Base-by-base conservation (phyloP, 768 basidiomycete species). In the Lactarius hengduanensis region DNA sequence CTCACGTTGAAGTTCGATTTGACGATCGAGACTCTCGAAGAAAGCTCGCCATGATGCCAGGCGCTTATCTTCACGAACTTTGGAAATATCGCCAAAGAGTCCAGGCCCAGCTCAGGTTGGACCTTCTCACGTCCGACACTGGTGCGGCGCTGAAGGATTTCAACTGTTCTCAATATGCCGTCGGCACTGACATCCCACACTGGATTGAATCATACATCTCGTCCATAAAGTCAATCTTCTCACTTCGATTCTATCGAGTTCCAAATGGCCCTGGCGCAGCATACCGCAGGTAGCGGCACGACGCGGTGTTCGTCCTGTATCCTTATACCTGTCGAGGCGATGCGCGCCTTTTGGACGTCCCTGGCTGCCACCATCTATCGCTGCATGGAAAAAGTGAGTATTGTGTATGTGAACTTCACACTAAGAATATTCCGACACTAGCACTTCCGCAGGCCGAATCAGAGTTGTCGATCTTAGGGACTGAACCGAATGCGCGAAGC, bases 51-150 rank as follows among this genome's bases (percentile, higher is more conserved):
- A 10, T 9, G 0, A 62, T 58, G n/a, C 36, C 56, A 2, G 55
- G 60, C 1, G 43, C 16, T 3, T 18, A 45, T 57, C 60, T 66
- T 34, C 18, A 50, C 3, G 61, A 58, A 53, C 65, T 66, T 3
- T 60, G 58, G 64, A 60, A 55, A 18, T 65, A 60, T 32, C 53
- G 45, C 38, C 38, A 55, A 13, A 43, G 36, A 13, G 65, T 61
- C 11, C 54, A 15, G 3, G n/a, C 8, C 3, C 2, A n/a, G 7
- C 45, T 66, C 15, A 11, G 0, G 4, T 41, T 7, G 10, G 50
- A 55, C 22, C 58, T 64, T 11, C 16, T 13, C 8, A 1, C 34
- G 16, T 32, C 50, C 30, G 50, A 20, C 41, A 5, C 32, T 1
- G 8, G 30, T 32, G 30, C n/a, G 1, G 20, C 0, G 32, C 41